Evolutionary conservation across 2,329 filamentous ascomycete species (phyloP).

Genomic region (Sporothrix pallida): DNA sequence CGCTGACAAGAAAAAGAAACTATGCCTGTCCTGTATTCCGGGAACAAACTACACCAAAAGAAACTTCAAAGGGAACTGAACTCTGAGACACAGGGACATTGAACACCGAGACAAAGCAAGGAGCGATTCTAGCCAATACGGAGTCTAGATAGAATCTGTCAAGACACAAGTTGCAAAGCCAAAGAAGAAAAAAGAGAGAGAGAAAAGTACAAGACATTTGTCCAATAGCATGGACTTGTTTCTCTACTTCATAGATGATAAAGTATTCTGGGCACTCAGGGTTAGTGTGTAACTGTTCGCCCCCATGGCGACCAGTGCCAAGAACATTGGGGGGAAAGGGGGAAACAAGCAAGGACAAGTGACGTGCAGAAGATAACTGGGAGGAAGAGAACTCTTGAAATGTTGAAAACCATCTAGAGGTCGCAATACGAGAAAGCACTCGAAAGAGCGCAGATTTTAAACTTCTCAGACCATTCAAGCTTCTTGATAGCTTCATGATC

Average conservation of each 20-base stretch:
- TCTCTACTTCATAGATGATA: background rate
- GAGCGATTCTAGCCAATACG: background rate
- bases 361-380: background rate
- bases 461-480: background rate
- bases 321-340: background rate
- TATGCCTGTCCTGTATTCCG: too few relatives aligned
- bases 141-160: too few relatives aligned
- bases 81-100: conserved; percentile 1
- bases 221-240: background rate
- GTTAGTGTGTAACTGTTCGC: background rate
- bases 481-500: background rate
- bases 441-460: background rate
- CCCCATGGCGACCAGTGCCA: background rate
- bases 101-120: background rate
- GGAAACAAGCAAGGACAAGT: background rate
- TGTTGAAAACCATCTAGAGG: background rate
- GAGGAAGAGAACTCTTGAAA: background rate
- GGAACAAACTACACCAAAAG: background rate
- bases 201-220: background rate
- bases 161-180: background rate
- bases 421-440: background rate
- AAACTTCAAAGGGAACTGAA: background rate
- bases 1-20: too few relatives aligned
- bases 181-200: background rate
- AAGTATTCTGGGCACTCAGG: background rate